Percentiles rank a stretch among this genome's conserved stretches.
phyloP scores from a whole-genome alignment of 2,329 filamentous ascomycete species.

The Lachnellula hyalina region DNA sequence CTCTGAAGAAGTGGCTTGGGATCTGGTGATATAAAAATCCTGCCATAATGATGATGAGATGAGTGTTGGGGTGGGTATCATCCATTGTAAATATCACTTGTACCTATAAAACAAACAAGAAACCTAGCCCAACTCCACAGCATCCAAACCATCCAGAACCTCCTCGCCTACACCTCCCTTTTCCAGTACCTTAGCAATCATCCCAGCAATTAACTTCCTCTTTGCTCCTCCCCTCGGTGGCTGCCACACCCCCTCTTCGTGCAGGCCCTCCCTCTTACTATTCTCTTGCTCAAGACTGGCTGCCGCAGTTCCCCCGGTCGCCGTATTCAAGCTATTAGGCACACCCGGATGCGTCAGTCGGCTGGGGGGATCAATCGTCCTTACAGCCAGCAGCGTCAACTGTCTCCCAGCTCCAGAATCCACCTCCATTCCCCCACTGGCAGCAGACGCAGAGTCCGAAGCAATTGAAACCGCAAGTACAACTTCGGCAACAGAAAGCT shows the following conservation, averaged over 20 bases:
- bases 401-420: conserved; percentile 35
- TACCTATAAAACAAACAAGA: conserved; percentile 7
- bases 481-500: conserved; percentile 86
- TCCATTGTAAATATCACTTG: conserved; percentile 8
- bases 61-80: conserved; percentile 13
- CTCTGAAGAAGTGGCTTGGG: conserved; percentile 76
- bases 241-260: conserved; percentile 74
- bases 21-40: conserved; percentile 54
- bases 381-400: conserved; percentile 60
- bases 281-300: conserved; percentile 36
- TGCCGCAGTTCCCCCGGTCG: conserved; percentile 37
- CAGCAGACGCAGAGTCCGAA: conserved; percentile 32
- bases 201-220: conserved; percentile 63
- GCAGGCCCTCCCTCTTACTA: conserved; percentile 46
- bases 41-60: background rate
- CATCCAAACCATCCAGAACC: conserved; percentile 74
- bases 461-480: conserved; percentile 81
- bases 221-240: conserved; percentile 80
- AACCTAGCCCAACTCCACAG: conserved; percentile 55
- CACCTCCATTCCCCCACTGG: conserved; percentile 35
- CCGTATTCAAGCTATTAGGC: conserved; percentile 56
- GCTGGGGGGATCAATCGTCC: conserved; percentile 71
- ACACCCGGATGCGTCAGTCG: conserved; percentile 67
- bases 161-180: conserved; percentile 79
- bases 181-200: conserved; percentile 72